A percentile compares a stretch with the other conserved stretches of the same genome.
Evolutionary conservation across 108 stramenopile species (phyloP).

Genomic region (Cyclostephanos invisitatus): DNA sequence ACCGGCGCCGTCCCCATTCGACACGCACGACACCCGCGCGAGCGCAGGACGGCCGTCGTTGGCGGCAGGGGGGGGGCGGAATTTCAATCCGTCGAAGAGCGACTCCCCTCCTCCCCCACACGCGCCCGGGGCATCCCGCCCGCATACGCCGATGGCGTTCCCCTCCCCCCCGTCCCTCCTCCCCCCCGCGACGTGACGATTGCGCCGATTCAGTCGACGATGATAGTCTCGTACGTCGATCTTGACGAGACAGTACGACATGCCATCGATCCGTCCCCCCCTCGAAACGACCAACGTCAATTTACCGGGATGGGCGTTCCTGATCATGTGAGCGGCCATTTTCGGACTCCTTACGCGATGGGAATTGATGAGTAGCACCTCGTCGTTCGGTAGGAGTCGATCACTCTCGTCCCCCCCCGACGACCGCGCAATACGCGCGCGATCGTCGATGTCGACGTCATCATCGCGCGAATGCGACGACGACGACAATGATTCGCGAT

Average conservation of each 20-base stretch:
- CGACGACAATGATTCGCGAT: background rate
- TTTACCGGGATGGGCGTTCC: background rate
- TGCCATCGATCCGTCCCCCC: background rate
- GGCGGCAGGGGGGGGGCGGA: background rate
- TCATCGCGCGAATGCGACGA: no score
- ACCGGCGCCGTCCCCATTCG: background rate
- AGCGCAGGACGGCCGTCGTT: constrained; percentile 1
- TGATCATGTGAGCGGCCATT: constrained; percentile 24
- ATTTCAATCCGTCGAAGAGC: constrained; percentile 9
- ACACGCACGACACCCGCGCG: constrained; percentile 10
- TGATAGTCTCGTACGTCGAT: background rate
- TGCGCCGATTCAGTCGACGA: background rate
- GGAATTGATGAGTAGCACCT: constrained; percentile 15
- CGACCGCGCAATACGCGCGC: no score
- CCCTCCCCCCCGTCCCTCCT: background rate
- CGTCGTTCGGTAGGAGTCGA: constrained; percentile 10
- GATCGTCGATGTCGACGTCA: background rate
- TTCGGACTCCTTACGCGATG: constrained; percentile 20
- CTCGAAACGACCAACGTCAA: constrained; percentile 16
- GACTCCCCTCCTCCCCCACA: background rate
- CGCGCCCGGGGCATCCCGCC: no score
- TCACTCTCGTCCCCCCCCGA: background rate
- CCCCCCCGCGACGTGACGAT: background rate
- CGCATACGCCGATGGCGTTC: no score
- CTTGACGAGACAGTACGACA: constrained; percentile 11